These are phyloP conservation scores for Trichophyton benhamiae DNA, from an alignment of 2,329 filamentous ascomycete genomes.

Conservation along the genomic window DNA sequence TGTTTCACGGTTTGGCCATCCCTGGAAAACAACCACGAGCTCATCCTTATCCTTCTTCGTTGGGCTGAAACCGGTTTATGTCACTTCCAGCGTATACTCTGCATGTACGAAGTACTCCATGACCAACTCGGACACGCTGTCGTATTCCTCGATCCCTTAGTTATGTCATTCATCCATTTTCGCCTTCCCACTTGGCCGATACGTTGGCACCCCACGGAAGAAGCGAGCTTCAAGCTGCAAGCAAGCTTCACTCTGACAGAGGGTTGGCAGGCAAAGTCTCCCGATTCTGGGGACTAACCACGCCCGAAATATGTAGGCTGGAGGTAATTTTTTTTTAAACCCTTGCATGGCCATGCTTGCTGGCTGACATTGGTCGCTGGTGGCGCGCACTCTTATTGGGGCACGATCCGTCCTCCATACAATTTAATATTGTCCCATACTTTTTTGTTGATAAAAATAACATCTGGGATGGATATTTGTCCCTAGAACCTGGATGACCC, in stretches of 20 bases:
- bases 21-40: not conserved
- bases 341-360: conserved; percentile 2
- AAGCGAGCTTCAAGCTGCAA: not conserved
- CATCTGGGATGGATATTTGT: not conserved
- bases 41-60: not conserved
- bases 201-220: not conserved
- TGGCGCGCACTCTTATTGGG: not conserved
- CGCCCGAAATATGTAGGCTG: not conserved
- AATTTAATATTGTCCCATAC: not conserved
- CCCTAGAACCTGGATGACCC: not conserved
- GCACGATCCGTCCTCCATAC: not conserved
- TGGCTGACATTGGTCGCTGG: not conserved
- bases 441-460: conserved; percentile 2
- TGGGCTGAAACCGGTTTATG: not conserved
- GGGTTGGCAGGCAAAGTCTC: not conserved
- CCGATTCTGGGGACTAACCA: not conserved
- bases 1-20: not conserved
- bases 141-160: not conserved
- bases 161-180: not conserved
- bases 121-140: not conserved
- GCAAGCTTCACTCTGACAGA: not conserved
- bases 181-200: not conserved
- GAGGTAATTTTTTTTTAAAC: conserved; percentile 3
- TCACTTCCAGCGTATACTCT: not conserved
- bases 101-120: not conserved